Base-by-base conservation (phyloP, 2,329 filamentous ascomycete genomes). In the Drechslera avenae region DNA sequence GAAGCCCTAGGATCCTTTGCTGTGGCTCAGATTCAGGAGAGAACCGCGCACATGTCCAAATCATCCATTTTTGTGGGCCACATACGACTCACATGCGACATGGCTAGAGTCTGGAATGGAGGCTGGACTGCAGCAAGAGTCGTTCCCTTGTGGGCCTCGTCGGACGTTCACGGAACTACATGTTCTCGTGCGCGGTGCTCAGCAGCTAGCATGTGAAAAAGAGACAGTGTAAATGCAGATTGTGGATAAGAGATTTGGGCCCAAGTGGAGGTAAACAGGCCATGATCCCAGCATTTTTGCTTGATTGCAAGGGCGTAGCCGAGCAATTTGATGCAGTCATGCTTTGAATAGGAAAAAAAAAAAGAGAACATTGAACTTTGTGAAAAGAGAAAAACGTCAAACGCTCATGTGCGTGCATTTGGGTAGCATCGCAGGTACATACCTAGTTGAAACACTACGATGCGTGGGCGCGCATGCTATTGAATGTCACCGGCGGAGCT, bases 381-480 rank as follows among this genome's bases (percentile, higher is more conserved):
- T 36, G 36, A 36, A 43, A 18, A 31, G 21, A 33, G 31, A 17
- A 39, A 30, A 50, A 39, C 13, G 19, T 34, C 35, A 14, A 28
- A 28, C 35, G 30, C 23, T 19, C 44, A 37, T 37, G 39, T 12
- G 23, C 28, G 34, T 37, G 19, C 16, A 14, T 31, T 50, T 50
- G 48, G 48, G 48, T 50, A 50, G 48, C 48, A 50, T 26, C 41
- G 48, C 48, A 50, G 48, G 36, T 50, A 50, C 48, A 31, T 41
- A 50, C 31, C 42, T 46, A 12, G 30, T 39, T 28, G 39, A 39
- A 40, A 47, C 30, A 47, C 23, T 41, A 26, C 39, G 19, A 42
- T 26, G 31, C 32, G 21, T 37, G 33, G 28, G 33, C 42, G 35
- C 26, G 37, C 39, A 30, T n/a, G 32, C 32, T 42, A 39, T 17